Base-by-base conservation (phyloP, 169 alveolate genomes). In the Besnoitia besnoiti region DNA sequence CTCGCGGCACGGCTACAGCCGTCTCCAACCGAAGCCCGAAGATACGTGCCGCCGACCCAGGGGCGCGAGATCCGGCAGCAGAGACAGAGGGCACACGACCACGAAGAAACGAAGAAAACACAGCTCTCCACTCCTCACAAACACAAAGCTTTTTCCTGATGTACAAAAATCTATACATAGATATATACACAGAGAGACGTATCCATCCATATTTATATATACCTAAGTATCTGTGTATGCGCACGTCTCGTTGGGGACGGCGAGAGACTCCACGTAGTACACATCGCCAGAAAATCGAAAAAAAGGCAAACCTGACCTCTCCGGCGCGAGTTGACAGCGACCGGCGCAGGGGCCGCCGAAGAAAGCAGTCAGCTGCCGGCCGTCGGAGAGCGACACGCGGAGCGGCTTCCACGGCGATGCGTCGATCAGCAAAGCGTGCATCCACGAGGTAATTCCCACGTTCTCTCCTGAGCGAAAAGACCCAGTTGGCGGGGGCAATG, bases 241-340 rank as follows among this genome's bases (percentile, higher is more conserved):
- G 30, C 62, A 50, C 62, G 19, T 14, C 10, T 50, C 10, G 62
- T 19, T 10, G 62, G 62, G 19, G 62, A 50, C 10, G 62, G 19
- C 62, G 19, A 10, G 19, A 50, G 30, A 50, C 44, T 10, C 21
- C 12, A 67, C 80, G 44, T 12, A 8, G 24, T 10, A 67, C 80
- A 67, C 44, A 10, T 67, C 80, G 19, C 80, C 37, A 67, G 80
- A 67, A 10, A 67, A 67, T n/a, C n/a, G n/a, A n/a, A 75, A 3
- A 75, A 27, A 24, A 8, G 47, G 16, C 59, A 39, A n/a, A 1
- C 37, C 80, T 35, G 94, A 96, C 94, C 98, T 84, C 89, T 97
- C 99, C 0, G 99, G 98, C 2, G 98, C 98, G 19, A 97, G 85
- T 90, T 97, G 96, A 92, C 99, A 97, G 14, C 96, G 85, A 55